A percentile compares a stretch with the other conserved stretches of the same genome.
phyloP scores from a whole-genome alignment of 75 land plant species.

The Gnetum montanum region DNA sequence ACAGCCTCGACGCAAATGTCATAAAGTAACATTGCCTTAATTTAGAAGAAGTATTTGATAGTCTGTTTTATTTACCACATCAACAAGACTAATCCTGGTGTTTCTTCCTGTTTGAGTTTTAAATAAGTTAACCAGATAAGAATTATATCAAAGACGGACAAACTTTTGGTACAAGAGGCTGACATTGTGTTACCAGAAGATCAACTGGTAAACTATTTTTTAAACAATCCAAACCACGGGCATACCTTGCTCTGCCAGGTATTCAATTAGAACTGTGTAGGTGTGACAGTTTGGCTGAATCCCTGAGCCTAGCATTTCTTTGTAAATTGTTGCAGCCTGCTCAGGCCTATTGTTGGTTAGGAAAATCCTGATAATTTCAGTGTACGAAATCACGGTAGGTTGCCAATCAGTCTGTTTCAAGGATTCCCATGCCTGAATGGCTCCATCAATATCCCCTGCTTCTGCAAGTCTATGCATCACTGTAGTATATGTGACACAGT shows the following conservation, averaged over 20 bases:
- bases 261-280: conserved; percentile 60
- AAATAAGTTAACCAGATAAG: too few relatives aligned
- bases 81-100: too few relatives aligned
- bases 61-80: too few relatives aligned
- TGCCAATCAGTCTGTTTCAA: conserved; percentile 25
- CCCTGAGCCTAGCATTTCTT: conserved; percentile 42
- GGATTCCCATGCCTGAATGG: conserved; percentile 30
- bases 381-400: conserved; percentile 50
- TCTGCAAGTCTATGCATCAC: conserved; percentile 42
- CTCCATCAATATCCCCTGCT: conserved; percentile 36
- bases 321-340: conserved; percentile 33
- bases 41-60: too few relatives aligned
- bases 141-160: too few relatives aligned
- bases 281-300: conserved; percentile 43
- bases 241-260: conserved; percentile 20
- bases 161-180: too few relatives aligned
- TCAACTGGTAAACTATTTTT: too few relatives aligned
- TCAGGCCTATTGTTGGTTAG: conserved; percentile 23
- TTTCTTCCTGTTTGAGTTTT: too few relatives aligned
- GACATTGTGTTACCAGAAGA: too few relatives aligned
- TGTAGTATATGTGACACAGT: conserved; percentile 43
- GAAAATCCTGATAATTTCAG: conserved; percentile 49
- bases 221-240: too few relatives aligned
- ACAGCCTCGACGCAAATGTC: too few relatives aligned
- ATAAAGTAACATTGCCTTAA: too few relatives aligned